Evolutionary conservation across 2,329 filamentous ascomycete species (phyloP).

Genomic region (Talaromyces sp.): DNA sequence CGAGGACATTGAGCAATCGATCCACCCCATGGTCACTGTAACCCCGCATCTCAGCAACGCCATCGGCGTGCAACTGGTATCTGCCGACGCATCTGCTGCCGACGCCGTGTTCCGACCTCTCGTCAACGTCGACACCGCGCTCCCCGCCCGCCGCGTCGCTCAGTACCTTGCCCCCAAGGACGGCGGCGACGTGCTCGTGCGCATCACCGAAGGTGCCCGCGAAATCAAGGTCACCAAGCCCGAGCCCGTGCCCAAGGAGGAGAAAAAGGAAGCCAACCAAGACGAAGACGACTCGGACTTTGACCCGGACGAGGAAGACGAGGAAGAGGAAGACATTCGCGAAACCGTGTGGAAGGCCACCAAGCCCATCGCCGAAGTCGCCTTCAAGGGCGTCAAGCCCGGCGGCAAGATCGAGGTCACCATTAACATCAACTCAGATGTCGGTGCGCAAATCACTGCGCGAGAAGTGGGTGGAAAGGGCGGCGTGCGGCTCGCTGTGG

Average conservation of each 20-base stretch:
- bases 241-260: slow-evolving; percentile 68
- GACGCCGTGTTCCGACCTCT: slow-evolving; percentile 73
- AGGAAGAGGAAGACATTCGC: slow-evolving; percentile 68
- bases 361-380: slow-evolving; percentile 75
- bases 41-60: slow-evolving; percentile 85
- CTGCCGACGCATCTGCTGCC: slow-evolving; percentile 44
- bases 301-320: slow-evolving; percentile 56
- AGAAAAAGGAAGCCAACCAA: slow-evolving; percentile 52
- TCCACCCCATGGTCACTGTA: slow-evolving; percentile 89
- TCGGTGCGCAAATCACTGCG: slow-evolving; percentile 72
- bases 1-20: slow-evolving; percentile 91
- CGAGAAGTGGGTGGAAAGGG: slow-evolving; percentile 84
- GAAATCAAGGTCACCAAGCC: slow-evolving; percentile 93
- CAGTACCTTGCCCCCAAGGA: slow-evolving; percentile 70
- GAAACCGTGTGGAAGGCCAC: slow-evolving; percentile 92
- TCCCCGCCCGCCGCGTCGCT: slow-evolving; percentile 79
- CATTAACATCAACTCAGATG: slow-evolving; percentile 76
- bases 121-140: slow-evolving; percentile 78
- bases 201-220: slow-evolving; percentile 78
- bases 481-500: slow-evolving; percentile 63
- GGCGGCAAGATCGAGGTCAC: slow-evolving; percentile 88
- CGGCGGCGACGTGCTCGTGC: slow-evolving; percentile 82
- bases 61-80: slow-evolving; percentile 72
- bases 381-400: slow-evolving; percentile 78
- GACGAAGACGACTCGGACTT: slow-evolving; percentile 58